Conservation (phyloP, 139 green algal species). For the Nannochloris sp. region DNA sequence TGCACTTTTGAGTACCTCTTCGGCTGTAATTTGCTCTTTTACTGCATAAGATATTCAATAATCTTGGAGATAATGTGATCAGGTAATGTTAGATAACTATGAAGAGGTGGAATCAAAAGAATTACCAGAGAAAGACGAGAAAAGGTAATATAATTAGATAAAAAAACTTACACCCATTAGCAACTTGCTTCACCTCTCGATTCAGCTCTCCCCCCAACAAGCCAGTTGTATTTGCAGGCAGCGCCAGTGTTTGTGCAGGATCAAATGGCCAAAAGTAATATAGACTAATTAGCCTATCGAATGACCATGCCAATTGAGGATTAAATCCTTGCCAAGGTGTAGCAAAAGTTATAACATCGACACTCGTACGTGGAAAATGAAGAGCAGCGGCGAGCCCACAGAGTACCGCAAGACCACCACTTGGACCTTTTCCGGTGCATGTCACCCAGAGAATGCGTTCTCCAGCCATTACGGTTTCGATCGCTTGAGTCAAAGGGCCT, state of each 20-base stretch:
- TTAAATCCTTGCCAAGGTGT: conserved; percentile 11
- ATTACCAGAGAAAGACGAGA: no score
- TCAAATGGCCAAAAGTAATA: conserved; percentile 10
- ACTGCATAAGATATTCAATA: no score
- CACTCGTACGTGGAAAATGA: conserved; percentile 3
- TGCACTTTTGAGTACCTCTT: not conserved
- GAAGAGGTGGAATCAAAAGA: no score
- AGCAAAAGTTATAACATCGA: conserved; percentile 16
- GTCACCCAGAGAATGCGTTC: not conserved
- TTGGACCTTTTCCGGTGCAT: conserved; percentile 7
- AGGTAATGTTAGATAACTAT: no score
- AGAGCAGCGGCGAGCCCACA: conserved; percentile 3
- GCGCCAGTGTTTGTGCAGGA: no score
- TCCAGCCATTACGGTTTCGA: not conserved
- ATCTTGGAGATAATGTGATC: no score
- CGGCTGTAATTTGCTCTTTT: not conserved
- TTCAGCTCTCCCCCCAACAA: not conserved
- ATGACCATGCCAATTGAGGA: conserved; percentile 13
- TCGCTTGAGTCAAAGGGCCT: conserved; percentile 2
- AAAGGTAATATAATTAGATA: no score
- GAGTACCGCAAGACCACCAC: conserved; percentile 7
- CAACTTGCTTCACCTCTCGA: no score
- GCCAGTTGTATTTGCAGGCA: not conserved
- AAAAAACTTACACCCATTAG: no score
- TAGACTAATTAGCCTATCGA: conserved; percentile 9